Base-by-base conservation (phyloP, 768 basidiomycete genomes). In the Xerocomus brunneocitrinus region DNA sequence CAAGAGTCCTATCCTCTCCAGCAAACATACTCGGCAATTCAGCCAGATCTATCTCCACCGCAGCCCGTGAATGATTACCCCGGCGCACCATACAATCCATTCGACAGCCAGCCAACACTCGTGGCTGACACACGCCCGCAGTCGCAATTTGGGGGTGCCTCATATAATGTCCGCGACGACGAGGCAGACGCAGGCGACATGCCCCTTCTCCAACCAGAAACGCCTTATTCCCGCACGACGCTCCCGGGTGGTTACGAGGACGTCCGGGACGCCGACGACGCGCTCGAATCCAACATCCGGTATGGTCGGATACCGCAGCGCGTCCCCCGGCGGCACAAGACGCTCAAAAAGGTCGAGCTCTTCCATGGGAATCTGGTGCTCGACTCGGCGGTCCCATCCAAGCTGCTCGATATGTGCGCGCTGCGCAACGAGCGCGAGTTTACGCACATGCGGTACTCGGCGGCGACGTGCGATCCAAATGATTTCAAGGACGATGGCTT, bases 401-500 rank as follows among this genome's bases (percentile, higher is more conserved):
- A 93, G 61, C 76, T 98, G 39, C 79, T 98, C 27, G 84, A 91
- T 55, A 84, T 91, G 78, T 93, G 89, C 61, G 74, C 83, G 6
- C 71, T 80, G 56, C 80, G 83, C 49, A 85, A 81, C 44, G 92
- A 92, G 54, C 83, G 92, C 57, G 95, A 97, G 70, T 95, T 91
- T 67, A 92, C 91, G 0, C 87, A 92, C 71, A 95, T 98, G 93
- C 84, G 95, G 5, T 98, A 98, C 71, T 87, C 86, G 8, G 95
- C 94, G 0, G 93, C 91, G 14, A 98, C 95, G 0, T 94, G 91
- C 71, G 95, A 98, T 69, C 95, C 95, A 7, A 93, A 98, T 70
- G 85, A 91, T 64, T 98, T 98, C 69, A 79, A 85, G 62, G 75
- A 83, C 27, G 71, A 80, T 10, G 84, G 88, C 1, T 98, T 95